Evolutionary conservation across 2,329 filamentous ascomycete genomes (phyloP).

Genomic region (Paraconiothyrium sp.): DNA sequence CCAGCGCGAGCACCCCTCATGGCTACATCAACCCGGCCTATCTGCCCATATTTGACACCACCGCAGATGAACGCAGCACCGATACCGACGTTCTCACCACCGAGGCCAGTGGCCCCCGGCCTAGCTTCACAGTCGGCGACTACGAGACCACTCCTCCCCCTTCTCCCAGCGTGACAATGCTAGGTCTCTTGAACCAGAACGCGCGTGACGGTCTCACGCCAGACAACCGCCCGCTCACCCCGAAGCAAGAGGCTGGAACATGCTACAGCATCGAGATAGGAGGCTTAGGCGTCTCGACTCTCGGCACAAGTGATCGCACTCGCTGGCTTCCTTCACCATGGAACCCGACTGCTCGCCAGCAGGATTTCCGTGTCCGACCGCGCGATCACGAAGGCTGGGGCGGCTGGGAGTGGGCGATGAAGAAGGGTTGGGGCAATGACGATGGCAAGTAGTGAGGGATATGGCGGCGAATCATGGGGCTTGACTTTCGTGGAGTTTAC

Average conservation of each 20-base stretch:
- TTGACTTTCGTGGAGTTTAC: neutral
- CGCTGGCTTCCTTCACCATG: slow-evolving; percentile 20
- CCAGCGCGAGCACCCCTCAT: neutral
- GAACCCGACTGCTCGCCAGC: slow-evolving; percentile 19
- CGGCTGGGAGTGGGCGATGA: slow-evolving; percentile 31
- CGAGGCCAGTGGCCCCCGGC: neutral
- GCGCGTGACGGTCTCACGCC: neutral
- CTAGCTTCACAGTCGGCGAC: neutral
- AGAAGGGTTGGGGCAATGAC: slow-evolving; percentile 18
- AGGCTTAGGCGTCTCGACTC: neutral
- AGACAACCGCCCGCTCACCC: slow-evolving; percentile 26
- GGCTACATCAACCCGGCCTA: neutral
- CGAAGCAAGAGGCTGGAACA: slow-evolving; percentile 23
- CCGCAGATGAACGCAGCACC: neutral
- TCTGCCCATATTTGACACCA: neutral
- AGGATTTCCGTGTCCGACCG: slow-evolving; percentile 26
- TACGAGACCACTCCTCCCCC: slow-evolving; percentile 1
- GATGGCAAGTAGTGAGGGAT: slow-evolving; percentile 2
- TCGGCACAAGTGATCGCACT: slow-evolving; percentile 20
- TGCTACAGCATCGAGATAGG: slow-evolving; percentile 30
- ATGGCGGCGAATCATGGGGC: neutral
- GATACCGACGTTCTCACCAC: neutral
- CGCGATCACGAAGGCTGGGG: slow-evolving; percentile 32
- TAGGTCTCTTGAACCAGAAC: neutral
- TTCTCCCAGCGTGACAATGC: neutral